Conservation (phyloP, 345 rosid species). For the Abelmoschus esculentus region DNA sequence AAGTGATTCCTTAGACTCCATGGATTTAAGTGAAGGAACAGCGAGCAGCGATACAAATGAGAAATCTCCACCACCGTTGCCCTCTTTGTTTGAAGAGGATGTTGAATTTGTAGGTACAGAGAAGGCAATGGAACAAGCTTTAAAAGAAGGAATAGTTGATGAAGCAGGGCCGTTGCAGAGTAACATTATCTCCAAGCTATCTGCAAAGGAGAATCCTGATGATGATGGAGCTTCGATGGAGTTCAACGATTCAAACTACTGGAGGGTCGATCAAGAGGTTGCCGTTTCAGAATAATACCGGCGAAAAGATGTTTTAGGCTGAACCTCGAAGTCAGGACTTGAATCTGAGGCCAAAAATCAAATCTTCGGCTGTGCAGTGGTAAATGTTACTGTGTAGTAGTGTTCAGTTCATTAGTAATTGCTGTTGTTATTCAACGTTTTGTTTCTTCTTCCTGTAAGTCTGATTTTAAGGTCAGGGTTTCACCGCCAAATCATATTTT, state of each 20-base stretch:
- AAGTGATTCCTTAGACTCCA: conserved; percentile 45
- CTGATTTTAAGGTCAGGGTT: conserved; percentile 4
- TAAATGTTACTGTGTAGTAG: conserved; percentile 9
- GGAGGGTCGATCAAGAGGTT: conserved; percentile 94
- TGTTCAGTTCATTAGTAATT: conserved; percentile 20
- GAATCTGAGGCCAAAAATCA: conserved; percentile 7
- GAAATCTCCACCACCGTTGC: conserved; percentile 34
- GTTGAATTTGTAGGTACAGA: conserved; percentile 93
- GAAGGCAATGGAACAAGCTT: conserved; percentile 94
- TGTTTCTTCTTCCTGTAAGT: conserved; percentile 15
- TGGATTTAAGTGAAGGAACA: conserved; percentile 33
- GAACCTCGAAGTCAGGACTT: conserved; percentile 15
- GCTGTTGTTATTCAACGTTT: conserved; percentile 28
- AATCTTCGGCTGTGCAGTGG: conserved; percentile 18
- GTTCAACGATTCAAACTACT: conserved; percentile 82
- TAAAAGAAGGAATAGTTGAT: conserved; percentile 87
- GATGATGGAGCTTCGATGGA: conserved; percentile 51
- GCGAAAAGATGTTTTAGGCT: background rate
- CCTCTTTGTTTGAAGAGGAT: conserved; percentile 85
- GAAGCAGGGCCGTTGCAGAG: conserved; percentile 87
- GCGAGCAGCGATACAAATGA: conserved; percentile 27
- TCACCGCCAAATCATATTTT: conserved; percentile 9
- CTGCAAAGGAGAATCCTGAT: conserved; percentile 48
- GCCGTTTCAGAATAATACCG: conserved; percentile 57
- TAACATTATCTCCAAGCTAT: conserved; percentile 35